A percentile compares a stretch with the other conserved stretches of the same genome.
Conservation (phyloP, 2,329 filamentous ascomycete species). For the Scorias spongiosa region DNA sequence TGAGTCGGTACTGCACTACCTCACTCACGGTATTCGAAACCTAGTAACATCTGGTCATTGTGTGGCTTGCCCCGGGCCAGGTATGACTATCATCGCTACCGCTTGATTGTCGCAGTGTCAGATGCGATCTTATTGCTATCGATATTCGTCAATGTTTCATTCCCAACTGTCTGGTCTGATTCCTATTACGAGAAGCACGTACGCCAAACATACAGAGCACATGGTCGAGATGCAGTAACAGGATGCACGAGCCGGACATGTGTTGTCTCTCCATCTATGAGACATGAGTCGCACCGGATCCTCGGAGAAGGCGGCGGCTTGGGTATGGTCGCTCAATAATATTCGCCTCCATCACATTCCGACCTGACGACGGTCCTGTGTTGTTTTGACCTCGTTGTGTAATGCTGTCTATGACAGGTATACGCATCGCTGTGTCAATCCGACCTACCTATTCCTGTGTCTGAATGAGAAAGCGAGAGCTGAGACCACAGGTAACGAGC, state of each 20-base stretch:
- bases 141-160: background rate
- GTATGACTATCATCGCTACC: background rate
- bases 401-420: background rate
- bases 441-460: background rate
- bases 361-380: background rate
- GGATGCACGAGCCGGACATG: conserved; percentile 24
- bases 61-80: background rate
- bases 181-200: no score
- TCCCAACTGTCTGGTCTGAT: no score
- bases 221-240: conserved; percentile 14
- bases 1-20: background rate
- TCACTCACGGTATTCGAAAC: no score
- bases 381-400: background rate
- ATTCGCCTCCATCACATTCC: conserved; percentile 3
- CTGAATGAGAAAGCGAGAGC: background rate
- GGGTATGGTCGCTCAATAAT: conserved; percentile 20
- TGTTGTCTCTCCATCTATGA: conserved; percentile 16
- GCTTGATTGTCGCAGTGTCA: background rate
- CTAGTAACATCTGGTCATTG: background rate
- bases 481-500: background rate
- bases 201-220: no score
- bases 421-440: background rate
- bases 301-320: conserved; percentile 17
- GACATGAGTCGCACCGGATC: conserved; percentile 19
- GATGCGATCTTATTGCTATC: background rate